Evolutionary conservation across 176 grass and related monocot species (phyloP), one percentile per base, ranked within the genome.

Genomic region (Miscanthus lutarioriparius): DNA sequence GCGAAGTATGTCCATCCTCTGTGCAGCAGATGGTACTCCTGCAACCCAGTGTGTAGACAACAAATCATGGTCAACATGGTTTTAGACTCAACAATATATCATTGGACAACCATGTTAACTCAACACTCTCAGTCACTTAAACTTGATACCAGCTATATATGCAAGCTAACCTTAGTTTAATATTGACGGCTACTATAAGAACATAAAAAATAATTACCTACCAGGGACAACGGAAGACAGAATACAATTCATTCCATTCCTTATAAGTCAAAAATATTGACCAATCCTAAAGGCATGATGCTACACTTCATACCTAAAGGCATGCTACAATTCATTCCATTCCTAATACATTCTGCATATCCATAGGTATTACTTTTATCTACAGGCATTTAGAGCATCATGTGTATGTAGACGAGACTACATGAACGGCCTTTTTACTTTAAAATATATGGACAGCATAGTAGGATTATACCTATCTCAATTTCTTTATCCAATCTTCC

Each of bases 401-500:
- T 65, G 36, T 65, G 44, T 20, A 35, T 63, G 22, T 53, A 41
- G 5, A 78, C n/a, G 40, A 83, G 16, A 76, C 76, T 32, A 44
- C 58, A 79, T 30, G 65, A 8, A 54, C 23, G 26, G 28, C 59
- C 33, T 15, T 33, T 73, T 16, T 1, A 6, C 7, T 65, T 28
- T 12, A 70, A 40, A 27, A 62, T 48, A 74, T 20, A 88, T 13
- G 51, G 51, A 74, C 56, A 87, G 80, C 41, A 82, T 85, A 45
- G 36, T 3, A 76, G 64, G 30, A 70, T 69, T 41, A 28, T 97
- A 98, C 92, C 96, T 88, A 95, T 98, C 86, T 98, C 96, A 23
- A 98, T 98, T 90, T 92, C 89, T 83, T 63, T 82, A 83, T 98
- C 91, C 30, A 98, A 91, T 88, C 96, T 88, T 82, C 92, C 92